Evolutionary conservation across 2,329 filamentous ascomycete genomes (phyloP).

Genomic region (Colletotrichum godetiae): DNA sequence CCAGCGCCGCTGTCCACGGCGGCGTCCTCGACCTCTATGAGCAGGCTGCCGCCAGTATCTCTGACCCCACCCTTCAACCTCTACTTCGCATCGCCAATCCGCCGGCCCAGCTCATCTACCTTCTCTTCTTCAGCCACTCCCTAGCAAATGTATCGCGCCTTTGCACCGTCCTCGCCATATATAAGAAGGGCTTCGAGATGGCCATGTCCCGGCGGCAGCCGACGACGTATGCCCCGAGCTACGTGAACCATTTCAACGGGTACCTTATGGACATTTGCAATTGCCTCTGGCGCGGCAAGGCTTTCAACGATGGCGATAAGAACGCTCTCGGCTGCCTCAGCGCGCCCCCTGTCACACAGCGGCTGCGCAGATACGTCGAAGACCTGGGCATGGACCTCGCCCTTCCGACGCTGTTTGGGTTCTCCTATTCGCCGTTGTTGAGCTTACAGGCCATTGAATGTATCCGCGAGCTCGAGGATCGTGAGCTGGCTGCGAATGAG

Average conservation of each 20-base stretch:
- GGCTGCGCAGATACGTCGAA: constrained; percentile 60
- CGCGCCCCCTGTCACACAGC: constrained; percentile 54
- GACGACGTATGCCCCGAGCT: constrained; percentile 64
- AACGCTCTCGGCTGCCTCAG: constrained; percentile 69
- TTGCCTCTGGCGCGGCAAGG: constrained; percentile 80
- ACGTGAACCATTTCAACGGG: constrained; percentile 80
- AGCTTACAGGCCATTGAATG: constrained; percentile 66
- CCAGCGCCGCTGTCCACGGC: constrained; percentile 58
- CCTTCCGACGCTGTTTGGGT: constrained; percentile 64
- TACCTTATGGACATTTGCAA: constrained; percentile 91
- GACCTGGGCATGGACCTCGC: constrained; percentile 58
- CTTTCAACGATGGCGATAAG: constrained; percentile 73
- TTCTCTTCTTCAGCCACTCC: constrained; percentile 74
- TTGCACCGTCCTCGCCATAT: constrained; percentile 75
- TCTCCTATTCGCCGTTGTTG: constrained; percentile 69
- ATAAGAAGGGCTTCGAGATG: constrained; percentile 79
- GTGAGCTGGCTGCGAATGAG: constrained; percentile 53
- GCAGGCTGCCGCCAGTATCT: constrained; percentile 66
- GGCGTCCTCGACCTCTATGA: constrained; percentile 78
- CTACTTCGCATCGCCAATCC: constrained; percentile 76
- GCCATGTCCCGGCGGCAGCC: constrained; percentile 56
- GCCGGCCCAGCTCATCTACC: constrained; percentile 75
- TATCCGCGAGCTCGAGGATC: constrained; percentile 68
- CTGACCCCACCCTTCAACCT: constrained; percentile 60
- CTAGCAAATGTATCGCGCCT: constrained; percentile 74